Evolutionary conservation across 345 rosid genomes (phyloP).

Genomic region (Leavenworthia alabamica): DNA sequence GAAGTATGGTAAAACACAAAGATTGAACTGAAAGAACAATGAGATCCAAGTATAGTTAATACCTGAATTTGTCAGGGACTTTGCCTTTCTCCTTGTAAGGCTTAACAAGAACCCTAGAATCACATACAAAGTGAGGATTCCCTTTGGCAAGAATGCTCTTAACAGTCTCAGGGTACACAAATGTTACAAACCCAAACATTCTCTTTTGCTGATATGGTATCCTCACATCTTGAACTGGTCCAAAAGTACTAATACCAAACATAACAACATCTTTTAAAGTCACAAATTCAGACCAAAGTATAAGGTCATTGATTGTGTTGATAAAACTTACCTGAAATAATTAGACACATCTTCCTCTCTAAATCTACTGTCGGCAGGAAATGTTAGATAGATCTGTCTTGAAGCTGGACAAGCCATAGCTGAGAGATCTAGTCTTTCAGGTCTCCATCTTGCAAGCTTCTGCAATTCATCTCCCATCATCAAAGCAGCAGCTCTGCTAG

Average conservation of each 20-base stretch:
- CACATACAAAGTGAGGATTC: conserved; percentile 88
- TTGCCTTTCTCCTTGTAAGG: conserved; percentile 98
- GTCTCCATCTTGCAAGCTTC: conserved; percentile 65
- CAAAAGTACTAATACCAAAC: conserved; percentile 46
- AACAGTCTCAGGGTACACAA: conserved; percentile 83
- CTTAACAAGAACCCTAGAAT: conserved; percentile 85
- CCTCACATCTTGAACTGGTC: conserved; percentile 98
- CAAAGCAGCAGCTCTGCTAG: conserved; percentile 54
- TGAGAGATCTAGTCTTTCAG: conserved; percentile 61
- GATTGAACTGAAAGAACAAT: conserved; percentile 2
- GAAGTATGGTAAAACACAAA: background rate
- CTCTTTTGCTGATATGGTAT: conserved; percentile 94
- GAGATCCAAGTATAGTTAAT: background rate
- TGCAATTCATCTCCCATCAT: conserved; percentile 65
- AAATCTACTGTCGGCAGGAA: conserved; percentile 93
- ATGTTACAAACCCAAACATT: conserved; percentile 93
- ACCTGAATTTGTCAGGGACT: conserved; percentile 84
- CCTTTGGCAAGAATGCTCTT: conserved; percentile 86
- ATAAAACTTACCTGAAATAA: conserved; percentile 57
- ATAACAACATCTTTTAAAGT: conserved; percentile 16
- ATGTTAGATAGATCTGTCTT: conserved; percentile 91
- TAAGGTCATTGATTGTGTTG: background rate
- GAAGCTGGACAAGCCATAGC: conserved; percentile 75
- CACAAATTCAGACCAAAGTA: conserved; percentile 7
- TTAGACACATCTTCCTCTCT: conserved; percentile 87